phyloP scores from a whole-genome alignment of 2,329 filamentous ascomycete species.

The Botrytis hyacinthi region DNA sequence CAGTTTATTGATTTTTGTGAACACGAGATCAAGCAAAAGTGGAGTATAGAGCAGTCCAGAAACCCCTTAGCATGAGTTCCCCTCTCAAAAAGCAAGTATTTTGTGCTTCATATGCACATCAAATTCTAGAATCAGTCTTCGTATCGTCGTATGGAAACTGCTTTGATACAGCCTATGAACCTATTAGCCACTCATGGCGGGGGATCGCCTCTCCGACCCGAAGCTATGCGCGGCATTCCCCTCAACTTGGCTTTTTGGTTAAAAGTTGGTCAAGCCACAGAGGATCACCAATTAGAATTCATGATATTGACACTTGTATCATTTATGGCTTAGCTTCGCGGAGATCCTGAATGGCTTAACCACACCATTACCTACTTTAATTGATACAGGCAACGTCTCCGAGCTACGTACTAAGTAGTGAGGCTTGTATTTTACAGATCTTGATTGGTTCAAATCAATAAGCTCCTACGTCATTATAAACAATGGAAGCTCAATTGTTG shows the following conservation, averaged over 20 bases:
- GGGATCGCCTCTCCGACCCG: background rate
- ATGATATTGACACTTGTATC: background rate
- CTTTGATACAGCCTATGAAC: background rate
- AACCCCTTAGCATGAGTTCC: background rate
- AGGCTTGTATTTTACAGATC: background rate
- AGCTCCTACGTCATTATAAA: background rate
- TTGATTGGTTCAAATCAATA: background rate
- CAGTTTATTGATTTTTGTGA: background rate
- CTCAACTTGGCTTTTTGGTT: background rate
- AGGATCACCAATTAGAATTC: background rate
- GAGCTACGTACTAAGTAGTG: background rate
- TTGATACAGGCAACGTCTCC: background rate
- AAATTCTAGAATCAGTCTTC: background rate
- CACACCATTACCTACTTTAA: background rate
- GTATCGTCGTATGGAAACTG: background rate
- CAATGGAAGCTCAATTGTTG: background rate
- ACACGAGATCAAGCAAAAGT: background rate
- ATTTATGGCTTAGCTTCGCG: background rate
- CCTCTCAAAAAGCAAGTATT: background rate
- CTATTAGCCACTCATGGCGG: slow-evolving; percentile 7
- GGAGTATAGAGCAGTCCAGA: background rate
- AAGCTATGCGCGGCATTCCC: background rate
- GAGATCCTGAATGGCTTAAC: background rate
- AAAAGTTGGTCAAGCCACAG: slow-evolving; percentile 16
- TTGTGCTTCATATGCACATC: background rate